A percentile compares a stretch with the other conserved stretches of the same genome.
phyloP scores from a whole-genome alignment of 495 filamentous ascomycete genomes.

The Parathielavia appendiculata region DNA sequence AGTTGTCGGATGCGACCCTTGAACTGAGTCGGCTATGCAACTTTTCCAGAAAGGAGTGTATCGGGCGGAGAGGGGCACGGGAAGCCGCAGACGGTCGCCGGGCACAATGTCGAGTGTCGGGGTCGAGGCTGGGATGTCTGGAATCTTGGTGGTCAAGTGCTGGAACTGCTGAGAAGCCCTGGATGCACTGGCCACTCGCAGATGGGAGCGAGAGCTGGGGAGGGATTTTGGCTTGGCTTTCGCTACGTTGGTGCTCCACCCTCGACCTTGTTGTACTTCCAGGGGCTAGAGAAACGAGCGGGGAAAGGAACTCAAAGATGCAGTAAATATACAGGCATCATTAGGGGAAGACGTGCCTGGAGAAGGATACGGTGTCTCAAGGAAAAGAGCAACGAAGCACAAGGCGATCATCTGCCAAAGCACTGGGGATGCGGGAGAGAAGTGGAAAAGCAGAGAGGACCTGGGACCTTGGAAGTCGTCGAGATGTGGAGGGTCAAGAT shows the following conservation, averaged over 20 bases:
- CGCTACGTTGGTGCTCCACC: not conserved
- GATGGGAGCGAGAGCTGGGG: constrained; percentile 11
- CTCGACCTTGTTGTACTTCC: constrained; percentile 5
- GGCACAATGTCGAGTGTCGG: too few species aligned
- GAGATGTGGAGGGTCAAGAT: constrained; percentile 21
- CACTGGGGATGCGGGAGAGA: not conserved
- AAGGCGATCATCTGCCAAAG: not conserved
- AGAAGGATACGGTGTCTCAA: constrained; percentile 16
- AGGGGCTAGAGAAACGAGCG: not conserved
- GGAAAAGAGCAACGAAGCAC: not conserved
- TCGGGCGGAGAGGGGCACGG: constrained; percentile 4
- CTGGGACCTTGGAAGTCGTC: constrained; percentile 12
- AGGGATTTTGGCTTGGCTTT: constrained; percentile 11
- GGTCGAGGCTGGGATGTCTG: not conserved
- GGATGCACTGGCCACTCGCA: constrained; percentile 4
- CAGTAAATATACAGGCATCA: constrained; percentile 33
- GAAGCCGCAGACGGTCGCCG: not conserved
- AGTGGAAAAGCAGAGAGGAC: constrained; percentile 19
- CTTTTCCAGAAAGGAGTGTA: constrained; percentile 6
- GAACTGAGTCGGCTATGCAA: constrained; percentile 13
- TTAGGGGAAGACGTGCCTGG: constrained; percentile 30
- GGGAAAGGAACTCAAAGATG: constrained; percentile 18
- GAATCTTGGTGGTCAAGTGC: not conserved
- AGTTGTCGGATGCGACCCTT: constrained; percentile 4
- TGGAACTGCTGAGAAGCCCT: constrained; percentile 4